These are phyloP conservation scores for Colletotrichum sp. DNA, from an alignment of 2,329 filamentous ascomycete genomes.

Conservation along the genomic window DNA sequence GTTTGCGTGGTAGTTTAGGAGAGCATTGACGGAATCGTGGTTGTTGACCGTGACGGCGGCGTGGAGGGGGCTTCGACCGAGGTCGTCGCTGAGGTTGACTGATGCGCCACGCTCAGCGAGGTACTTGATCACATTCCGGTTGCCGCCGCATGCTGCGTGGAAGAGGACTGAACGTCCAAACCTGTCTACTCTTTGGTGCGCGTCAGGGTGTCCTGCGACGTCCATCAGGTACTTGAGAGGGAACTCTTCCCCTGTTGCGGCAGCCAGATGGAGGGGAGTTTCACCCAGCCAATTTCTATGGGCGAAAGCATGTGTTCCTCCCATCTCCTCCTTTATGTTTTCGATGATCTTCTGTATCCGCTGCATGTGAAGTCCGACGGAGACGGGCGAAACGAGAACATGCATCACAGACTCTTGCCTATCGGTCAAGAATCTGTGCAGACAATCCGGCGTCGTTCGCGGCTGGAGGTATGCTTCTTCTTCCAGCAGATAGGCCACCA, in stretches of 20 bases:
- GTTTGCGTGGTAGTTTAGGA: not conserved
- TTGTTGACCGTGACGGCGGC: not conserved
- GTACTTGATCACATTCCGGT: not conserved
- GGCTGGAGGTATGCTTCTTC: not conserved
- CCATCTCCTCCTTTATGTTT: not conserved
- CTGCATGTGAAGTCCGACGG: not conserved
- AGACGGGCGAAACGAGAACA: not conserved
- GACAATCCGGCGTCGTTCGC: not conserved
- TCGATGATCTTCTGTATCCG: not conserved
- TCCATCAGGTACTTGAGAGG: not conserved
- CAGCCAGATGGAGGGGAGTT: not conserved
- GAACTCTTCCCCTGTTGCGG: not conserved
- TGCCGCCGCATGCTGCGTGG: conserved; percentile 1
- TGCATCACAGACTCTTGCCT: not conserved
- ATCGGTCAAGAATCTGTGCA: not conserved
- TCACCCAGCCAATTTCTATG: not conserved
- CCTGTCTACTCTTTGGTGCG: not conserved
- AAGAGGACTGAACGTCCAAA: not conserved
- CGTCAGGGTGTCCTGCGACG: not conserved
- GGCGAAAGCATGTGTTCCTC: not conserved
- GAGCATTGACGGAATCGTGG: not conserved
- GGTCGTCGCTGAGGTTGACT: not conserved
- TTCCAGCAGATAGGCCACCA: not conserved
- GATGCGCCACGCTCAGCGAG: not conserved
- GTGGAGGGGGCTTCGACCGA: conserved; percentile 2